These are phyloP conservation scores for Nannochloris sp. DNA, from an alignment of 139 green algal genomes.

Conservation along the genomic window DNA sequence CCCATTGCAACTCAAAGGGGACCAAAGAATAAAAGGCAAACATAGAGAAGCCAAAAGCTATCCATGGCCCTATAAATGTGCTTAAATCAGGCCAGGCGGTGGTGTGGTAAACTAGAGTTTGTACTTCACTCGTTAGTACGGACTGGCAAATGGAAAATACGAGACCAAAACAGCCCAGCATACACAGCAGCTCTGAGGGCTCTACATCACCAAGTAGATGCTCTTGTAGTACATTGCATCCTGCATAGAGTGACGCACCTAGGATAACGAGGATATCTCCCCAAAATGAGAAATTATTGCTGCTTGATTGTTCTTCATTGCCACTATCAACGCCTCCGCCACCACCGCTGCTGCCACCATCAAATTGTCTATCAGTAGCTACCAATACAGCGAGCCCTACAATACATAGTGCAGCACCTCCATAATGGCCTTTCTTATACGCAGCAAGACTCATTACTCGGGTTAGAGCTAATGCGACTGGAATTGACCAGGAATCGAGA, in stretches of 20 bases:
- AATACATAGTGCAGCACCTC: constrained; percentile 53
- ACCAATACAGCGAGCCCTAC: constrained; percentile 57
- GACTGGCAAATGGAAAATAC: no score
- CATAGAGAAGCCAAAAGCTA: constrained; percentile 43
- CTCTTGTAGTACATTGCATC: constrained; percentile 57
- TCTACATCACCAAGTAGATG: constrained; percentile 19
- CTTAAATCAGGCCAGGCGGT: not conserved
- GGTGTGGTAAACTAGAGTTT: constrained; percentile 26
- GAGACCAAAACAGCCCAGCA: constrained; percentile 42
- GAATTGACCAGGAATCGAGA: constrained; percentile 75
- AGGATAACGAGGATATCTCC: constrained; percentile 65
- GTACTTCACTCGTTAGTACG: constrained; percentile 22
- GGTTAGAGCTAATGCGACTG: constrained; percentile 37
- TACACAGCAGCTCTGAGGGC: constrained; percentile 31
- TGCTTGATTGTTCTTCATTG: no score
- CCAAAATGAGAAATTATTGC: constrained; percentile 21
- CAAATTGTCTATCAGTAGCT: constrained; percentile 32
- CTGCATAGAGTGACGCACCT: constrained; percentile 56
- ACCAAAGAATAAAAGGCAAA: constrained; percentile 60
- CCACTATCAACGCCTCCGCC: no score
- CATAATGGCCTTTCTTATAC: constrained; percentile 47
- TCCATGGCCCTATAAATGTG: constrained; percentile 22
- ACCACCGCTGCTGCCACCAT: not conserved
- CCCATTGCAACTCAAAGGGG: constrained; percentile 38
- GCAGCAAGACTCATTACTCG: constrained; percentile 15